phyloP scores from a whole-genome alignment of 108 stramenopile species.

The Conticribra weissflogii region DNA sequence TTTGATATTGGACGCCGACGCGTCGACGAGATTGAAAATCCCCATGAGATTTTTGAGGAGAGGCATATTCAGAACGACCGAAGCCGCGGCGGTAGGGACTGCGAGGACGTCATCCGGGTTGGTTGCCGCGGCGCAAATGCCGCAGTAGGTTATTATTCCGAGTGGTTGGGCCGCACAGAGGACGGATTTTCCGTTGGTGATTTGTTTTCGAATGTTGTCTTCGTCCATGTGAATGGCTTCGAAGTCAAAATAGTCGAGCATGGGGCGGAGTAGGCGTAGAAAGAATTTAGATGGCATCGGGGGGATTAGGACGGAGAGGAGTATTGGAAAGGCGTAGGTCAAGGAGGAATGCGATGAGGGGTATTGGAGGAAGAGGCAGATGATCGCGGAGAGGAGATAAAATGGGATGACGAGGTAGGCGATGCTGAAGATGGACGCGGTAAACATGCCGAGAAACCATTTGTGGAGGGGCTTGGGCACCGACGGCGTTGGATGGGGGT shows the following conservation, averaged over 20 bases:
- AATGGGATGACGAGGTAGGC: constrained; percentile 68
- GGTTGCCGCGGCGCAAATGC: constrained; percentile 40
- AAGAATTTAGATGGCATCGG: constrained; percentile 28
- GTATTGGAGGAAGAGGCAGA: constrained; percentile 26
- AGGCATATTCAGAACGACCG: constrained; percentile 51
- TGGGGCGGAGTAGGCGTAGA: constrained; percentile 32
- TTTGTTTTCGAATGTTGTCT: constrained; percentile 27
- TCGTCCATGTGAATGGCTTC: constrained; percentile 58
- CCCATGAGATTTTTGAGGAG: constrained; percentile 80
- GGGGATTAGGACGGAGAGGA: constrained; percentile 36
- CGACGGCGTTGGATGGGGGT: no score
- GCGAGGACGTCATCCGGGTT: constrained; percentile 13
- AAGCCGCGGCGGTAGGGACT: constrained; percentile 56
- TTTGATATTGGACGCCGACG: constrained; percentile 42
- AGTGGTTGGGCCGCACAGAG: constrained; percentile 64
- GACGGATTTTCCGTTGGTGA: constrained; percentile 28
- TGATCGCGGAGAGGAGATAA: constrained; percentile 50
- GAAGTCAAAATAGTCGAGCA: constrained; percentile 75
- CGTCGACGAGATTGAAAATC: constrained; percentile 74
- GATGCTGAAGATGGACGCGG: constrained; percentile 57
- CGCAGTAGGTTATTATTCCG: constrained; percentile 52
- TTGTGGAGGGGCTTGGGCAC: constrained; percentile 17
- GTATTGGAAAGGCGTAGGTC: constrained; percentile 36
- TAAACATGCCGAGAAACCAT: constrained; percentile 55
- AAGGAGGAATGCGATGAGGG: constrained; percentile 26